Conservation (phyloP, 140 eudicot species). For the Cichorium intybus region DNA sequence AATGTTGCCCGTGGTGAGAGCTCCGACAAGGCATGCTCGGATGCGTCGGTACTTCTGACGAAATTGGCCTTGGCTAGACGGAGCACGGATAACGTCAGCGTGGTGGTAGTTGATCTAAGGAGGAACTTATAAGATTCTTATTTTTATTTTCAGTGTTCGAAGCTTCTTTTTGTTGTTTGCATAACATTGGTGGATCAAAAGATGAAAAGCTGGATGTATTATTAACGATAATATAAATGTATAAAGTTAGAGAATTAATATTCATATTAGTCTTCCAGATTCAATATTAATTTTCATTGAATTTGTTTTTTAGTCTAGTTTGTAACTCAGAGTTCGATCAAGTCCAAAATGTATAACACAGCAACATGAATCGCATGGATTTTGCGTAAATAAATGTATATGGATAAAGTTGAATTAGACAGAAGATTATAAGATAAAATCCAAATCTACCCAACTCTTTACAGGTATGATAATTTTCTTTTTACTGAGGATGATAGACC, state of each 20-base stretch:
- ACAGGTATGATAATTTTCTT: background rate
- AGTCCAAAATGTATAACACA: background rate
- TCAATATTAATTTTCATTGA: background rate
- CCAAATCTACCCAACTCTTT: background rate
- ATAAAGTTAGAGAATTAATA: conserved; percentile 10
- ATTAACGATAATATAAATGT: conserved; percentile 15
- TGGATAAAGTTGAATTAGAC: background rate
- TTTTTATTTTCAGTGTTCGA: background rate
- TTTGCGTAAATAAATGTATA: background rate
- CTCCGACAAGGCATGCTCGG: conserved; percentile 87
- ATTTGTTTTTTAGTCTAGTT: background rate
- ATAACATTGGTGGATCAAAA: background rate
- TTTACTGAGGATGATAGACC: background rate
- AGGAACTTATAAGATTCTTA: conserved; percentile 11
- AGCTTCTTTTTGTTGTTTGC: conserved; percentile 2
- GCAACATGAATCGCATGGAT: background rate
- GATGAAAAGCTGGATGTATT: conserved; percentile 10
- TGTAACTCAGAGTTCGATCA: background rate
- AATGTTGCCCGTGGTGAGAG: conserved; percentile 58
- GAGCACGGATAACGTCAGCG: conserved; percentile 86
- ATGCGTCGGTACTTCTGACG: conserved; percentile 80
- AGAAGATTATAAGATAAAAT: background rate
- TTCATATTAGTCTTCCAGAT: background rate
- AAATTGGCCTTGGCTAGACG: conserved; percentile 87
- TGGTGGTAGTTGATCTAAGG: conserved; percentile 78